A percentile compares a stretch with the other conserved stretches of the same genome.
Evolutionary conservation across 139 green algal genomes (phyloP).

Genomic region (Spirogloea muscicola): DNA sequence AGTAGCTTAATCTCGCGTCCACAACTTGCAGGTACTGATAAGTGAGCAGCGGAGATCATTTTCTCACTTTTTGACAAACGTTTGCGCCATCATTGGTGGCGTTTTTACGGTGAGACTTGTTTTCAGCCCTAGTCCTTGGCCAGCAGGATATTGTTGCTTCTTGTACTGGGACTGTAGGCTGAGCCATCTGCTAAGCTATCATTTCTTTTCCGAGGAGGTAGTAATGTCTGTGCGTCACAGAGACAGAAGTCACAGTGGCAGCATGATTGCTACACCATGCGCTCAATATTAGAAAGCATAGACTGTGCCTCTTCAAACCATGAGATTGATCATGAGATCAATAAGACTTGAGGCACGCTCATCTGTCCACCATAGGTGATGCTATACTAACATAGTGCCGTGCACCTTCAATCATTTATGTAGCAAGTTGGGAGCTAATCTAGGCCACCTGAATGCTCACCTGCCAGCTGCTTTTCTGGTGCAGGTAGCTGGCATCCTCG

Average conservation of each 20-base stretch:
- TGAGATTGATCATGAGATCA: too few relatives aligned
- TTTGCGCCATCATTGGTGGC: slow-evolving; percentile 57
- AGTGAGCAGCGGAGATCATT: slow-evolving; percentile 46
- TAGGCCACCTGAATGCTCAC: too few relatives aligned
- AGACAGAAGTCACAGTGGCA: neutral
- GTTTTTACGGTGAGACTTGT: slow-evolving; percentile 56
- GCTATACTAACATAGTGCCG: neutral
- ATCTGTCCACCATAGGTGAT: too few relatives aligned
- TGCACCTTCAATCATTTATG: neutral
- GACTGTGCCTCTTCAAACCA: too few relatives aligned
- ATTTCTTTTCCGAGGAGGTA: neutral
- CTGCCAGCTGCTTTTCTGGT: neutral
- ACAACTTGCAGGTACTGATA: slow-evolving; percentile 48
- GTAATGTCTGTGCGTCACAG: neutral
- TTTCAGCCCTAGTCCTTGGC: too few relatives aligned
- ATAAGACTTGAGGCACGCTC: too few relatives aligned
- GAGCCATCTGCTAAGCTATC: neutral
- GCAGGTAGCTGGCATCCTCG: slow-evolving; percentile 48
- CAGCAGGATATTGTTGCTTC: too few relatives aligned
- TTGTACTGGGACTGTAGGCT: too few relatives aligned
- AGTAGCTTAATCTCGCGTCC: neutral
- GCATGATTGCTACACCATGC: neutral
- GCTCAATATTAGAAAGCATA: neutral
- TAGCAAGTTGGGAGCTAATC: neutral
- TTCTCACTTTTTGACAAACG: slow-evolving; percentile 55